A percentile compares a stretch with the other conserved stretches of the same genome.
phyloP scores from a whole-genome alignment of 2,329 filamentous ascomycete species.

The Cucurbitaria berberidis region DNA sequence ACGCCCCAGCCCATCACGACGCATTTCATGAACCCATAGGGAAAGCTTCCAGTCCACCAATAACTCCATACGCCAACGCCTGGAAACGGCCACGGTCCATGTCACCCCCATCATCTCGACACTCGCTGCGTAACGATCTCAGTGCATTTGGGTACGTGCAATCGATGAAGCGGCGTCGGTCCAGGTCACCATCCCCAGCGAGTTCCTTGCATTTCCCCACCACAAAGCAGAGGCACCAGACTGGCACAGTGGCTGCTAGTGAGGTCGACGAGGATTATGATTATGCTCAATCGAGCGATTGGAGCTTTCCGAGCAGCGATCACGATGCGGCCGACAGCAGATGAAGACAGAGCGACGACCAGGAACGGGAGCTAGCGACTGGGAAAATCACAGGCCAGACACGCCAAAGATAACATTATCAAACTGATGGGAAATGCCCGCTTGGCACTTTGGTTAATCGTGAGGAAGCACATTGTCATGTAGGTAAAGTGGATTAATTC shows the following conservation, averaged over 20 bases:
- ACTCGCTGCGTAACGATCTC: background rate
- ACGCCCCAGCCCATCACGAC: background rate
- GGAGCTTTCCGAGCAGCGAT: slow-evolving; percentile 10
- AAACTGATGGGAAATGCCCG: too few species aligned
- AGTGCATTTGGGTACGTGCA: slow-evolving; percentile 1
- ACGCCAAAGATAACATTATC: too few species aligned
- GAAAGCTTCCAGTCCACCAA: background rate
- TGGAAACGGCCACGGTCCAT: slow-evolving; percentile 3
- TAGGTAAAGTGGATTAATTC: too few species aligned
- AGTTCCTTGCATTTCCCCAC: background rate
- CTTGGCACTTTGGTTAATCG: too few species aligned
- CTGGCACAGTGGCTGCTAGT: background rate
- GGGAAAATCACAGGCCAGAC: too few species aligned
- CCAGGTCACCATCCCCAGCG: slow-evolving; percentile 1
- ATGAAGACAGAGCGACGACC: too few species aligned
- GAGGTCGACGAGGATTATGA: background rate
- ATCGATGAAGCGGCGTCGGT: slow-evolving; percentile 4
- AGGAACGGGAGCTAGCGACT: too few species aligned
- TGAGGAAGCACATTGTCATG: too few species aligned
- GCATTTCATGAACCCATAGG: background rate
- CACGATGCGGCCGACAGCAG: background rate
- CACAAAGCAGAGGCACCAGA: background rate
- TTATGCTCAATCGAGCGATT: slow-evolving; percentile 14
- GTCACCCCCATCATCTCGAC: background rate
- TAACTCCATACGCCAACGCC: background rate